Evolutionary conservation across 2,329 filamentous ascomycete genomes (phyloP).

Genomic region (Atkinsonella texensis): DNA sequence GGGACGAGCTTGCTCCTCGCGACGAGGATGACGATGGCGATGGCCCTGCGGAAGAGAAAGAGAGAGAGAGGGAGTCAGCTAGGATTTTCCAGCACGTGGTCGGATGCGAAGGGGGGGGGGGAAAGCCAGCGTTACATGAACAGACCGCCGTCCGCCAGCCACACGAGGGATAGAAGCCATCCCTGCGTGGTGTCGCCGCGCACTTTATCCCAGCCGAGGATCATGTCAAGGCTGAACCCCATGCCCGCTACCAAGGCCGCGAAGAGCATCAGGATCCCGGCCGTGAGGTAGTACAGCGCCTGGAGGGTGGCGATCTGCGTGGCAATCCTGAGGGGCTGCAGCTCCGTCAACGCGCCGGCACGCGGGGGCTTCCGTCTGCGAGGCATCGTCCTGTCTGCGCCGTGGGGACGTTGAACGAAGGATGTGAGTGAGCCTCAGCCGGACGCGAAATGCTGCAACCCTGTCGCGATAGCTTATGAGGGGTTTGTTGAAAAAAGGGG

Average conservation of each 20-base stretch:
- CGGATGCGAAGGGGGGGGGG: not conserved
- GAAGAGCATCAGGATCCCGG: slow-evolving; percentile 43
- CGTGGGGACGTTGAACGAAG: too few relatives aligned
- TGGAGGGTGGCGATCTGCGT: slow-evolving; percentile 47
- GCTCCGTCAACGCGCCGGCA: slow-evolving; percentile 46
- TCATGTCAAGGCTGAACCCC: slow-evolving; percentile 38
- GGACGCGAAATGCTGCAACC: too few relatives aligned
- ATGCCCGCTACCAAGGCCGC: slow-evolving; percentile 46
- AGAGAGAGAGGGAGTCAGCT: not conserved
- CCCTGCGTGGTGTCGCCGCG: slow-evolving; percentile 51
- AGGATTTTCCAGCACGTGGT: too few relatives aligned
- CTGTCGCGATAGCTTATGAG: too few relatives aligned
- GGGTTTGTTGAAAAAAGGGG: too few relatives aligned
- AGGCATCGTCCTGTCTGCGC: slow-evolving; percentile 28
- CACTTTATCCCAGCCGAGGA: slow-evolving; percentile 47
- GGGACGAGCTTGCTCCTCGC: slow-evolving; percentile 86
- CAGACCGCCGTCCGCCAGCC: slow-evolving; percentile 43
- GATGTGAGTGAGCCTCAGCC: too few relatives aligned
- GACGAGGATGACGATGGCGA: slow-evolving; percentile 73
- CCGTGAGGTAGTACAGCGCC: slow-evolving; percentile 39
- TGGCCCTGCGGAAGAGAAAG: slow-evolving; percentile 42
- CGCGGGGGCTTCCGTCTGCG: slow-evolving; percentile 46
- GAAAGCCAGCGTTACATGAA: slow-evolving; percentile 29
- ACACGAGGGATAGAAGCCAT: slow-evolving; percentile 46
- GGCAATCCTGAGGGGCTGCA: slow-evolving; percentile 48